A percentile compares a stretch with the other conserved stretches of the same genome.
Conservation (phyloP, 805 yeast genomes). For the Isabelozyma pseudorhagii region DNA sequence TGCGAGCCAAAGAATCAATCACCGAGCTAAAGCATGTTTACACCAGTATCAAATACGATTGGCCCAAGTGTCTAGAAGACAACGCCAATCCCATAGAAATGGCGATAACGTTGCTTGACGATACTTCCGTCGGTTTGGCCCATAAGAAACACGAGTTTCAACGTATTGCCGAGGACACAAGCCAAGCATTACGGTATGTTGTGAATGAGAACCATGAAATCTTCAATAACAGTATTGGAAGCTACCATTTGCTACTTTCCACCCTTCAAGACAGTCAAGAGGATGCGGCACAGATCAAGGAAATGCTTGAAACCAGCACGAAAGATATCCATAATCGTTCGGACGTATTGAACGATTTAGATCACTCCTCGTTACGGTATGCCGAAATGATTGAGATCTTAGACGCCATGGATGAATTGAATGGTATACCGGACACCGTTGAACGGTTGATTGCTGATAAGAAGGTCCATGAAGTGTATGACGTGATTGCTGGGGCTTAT, state of each 20-base stretch:
- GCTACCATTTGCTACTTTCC: conserved; percentile 69
- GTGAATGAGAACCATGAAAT: conserved; percentile 82
- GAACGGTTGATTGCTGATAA: conserved; percentile 70
- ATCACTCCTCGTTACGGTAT: conserved; percentile 58
- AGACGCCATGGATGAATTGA: conserved; percentile 60
- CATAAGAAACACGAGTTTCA: conserved; percentile 66
- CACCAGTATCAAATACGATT: conserved; percentile 38
- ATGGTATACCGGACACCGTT: conserved; percentile 55
- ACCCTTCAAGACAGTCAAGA: conserved; percentile 65
- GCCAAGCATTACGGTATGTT: conserved; percentile 56
- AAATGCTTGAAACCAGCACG: conserved; percentile 47
- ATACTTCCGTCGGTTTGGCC: conserved; percentile 88
- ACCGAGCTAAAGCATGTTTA: conserved; percentile 32
- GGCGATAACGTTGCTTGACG: conserved; percentile 80
- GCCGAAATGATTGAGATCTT: conserved; percentile 69
- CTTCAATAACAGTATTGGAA: conserved; percentile 81
- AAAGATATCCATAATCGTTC: conserved; percentile 51
- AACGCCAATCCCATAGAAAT: conserved; percentile 76
- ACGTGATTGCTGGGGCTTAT: conserved; percentile 43
- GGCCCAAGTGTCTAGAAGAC: conserved; percentile 38
- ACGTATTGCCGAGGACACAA: conserved; percentile 54
- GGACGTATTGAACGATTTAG: conserved; percentile 60
- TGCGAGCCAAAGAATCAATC: conserved; percentile 22
- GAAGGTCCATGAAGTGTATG: conserved; percentile 64
- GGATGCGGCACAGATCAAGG: conserved; percentile 46